Evolutionary conservation across 768 basidiomycete genomes (phyloP).

Genomic region (Rhodotorula diobovata): DNA sequence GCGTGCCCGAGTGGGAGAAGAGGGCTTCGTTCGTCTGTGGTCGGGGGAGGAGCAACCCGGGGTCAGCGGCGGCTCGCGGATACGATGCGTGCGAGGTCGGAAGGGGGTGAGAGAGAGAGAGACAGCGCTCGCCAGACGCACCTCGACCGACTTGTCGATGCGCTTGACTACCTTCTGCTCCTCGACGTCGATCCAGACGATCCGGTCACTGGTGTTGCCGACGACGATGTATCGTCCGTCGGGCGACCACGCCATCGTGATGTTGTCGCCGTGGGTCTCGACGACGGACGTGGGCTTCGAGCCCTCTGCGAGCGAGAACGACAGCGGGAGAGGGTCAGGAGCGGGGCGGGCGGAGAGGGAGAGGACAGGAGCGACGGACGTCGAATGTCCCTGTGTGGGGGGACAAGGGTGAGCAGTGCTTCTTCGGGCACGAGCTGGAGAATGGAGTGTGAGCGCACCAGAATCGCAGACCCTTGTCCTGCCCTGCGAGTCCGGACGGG

Average conservation of each 20-base stretch:
- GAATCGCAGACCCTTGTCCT: slow-evolving; percentile 30
- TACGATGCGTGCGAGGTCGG: too few species aligned
- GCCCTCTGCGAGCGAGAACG: slow-evolving; percentile 12
- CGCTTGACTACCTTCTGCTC: slow-evolving; percentile 17
- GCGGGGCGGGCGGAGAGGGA: background rate
- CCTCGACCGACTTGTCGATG: slow-evolving; percentile 19
- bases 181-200: slow-evolving; percentile 37
- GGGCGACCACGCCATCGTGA: slow-evolving; percentile 40
- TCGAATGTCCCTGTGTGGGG: slow-evolving; percentile 7
- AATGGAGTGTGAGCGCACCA: slow-evolving; percentile 12
- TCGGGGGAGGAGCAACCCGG: background rate
- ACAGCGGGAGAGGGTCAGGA: background rate
- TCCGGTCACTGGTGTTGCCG: slow-evolving; percentile 30
- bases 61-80: too few species aligned
- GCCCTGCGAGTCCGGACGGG: background rate
- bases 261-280: slow-evolving; percentile 38
- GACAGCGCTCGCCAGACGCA: background rate
- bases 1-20: slow-evolving; percentile 38
- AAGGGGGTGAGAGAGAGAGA: too few species aligned
- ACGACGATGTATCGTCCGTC: slow-evolving; percentile 38
- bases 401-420: too few species aligned
- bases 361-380: slow-evolving; percentile 3
- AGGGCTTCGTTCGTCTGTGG: slow-evolving; percentile 40
- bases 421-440: too few species aligned
- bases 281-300: slow-evolving; percentile 35